These are phyloP conservation scores for Suaeda aralocaspica DNA, from an alignment of 148 eudicot genomes.

Conservation along the genomic window DNA sequence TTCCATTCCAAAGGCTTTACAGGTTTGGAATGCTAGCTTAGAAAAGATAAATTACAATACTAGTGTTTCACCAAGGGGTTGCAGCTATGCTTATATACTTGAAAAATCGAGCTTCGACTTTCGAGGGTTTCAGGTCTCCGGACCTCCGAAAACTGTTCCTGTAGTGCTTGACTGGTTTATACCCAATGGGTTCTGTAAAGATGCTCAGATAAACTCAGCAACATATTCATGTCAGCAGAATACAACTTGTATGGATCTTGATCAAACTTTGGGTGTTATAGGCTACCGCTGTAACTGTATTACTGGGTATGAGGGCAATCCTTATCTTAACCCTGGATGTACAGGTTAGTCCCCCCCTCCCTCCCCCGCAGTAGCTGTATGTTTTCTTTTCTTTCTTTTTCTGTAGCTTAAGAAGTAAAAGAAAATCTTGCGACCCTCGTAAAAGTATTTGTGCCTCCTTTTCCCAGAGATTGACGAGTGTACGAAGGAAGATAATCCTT, in stretches of 20 bases:
- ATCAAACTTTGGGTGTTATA: conserved; percentile 1
- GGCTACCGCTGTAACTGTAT: conserved; percentile 23
- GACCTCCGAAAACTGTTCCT: conserved; percentile 12
- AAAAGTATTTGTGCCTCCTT: not conserved
- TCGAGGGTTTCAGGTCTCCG: conserved; percentile 6
- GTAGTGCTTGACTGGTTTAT: conserved; percentile 26
- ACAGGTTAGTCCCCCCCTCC: conserved; percentile 11
- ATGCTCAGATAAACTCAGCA: conserved; percentile 15
- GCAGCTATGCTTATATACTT: conserved; percentile 20
- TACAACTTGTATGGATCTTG: conserved; percentile 15
- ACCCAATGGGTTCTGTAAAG: conserved; percentile 10
- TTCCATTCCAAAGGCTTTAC: conserved; percentile 24
- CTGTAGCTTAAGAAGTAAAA: not conserved
- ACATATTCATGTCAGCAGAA: conserved; percentile 22
- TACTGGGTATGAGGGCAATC: conserved; percentile 23
- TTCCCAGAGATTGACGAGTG: conserved; percentile 24
- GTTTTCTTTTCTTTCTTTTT: too few species aligned
- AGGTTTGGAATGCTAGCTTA: not conserved
- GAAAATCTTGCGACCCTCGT: not conserved
- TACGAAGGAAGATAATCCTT: conserved; percentile 8
- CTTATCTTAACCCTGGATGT: conserved; percentile 29
- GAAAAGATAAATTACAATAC: conserved; percentile 11
- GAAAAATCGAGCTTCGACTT: conserved; percentile 12
- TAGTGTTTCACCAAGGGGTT: conserved; percentile 14
- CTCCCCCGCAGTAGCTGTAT: not conserved